phyloP scores from a whole-genome alignment of 495 filamentous ascomycete species.

The Margaritispora aquatica region DNA sequence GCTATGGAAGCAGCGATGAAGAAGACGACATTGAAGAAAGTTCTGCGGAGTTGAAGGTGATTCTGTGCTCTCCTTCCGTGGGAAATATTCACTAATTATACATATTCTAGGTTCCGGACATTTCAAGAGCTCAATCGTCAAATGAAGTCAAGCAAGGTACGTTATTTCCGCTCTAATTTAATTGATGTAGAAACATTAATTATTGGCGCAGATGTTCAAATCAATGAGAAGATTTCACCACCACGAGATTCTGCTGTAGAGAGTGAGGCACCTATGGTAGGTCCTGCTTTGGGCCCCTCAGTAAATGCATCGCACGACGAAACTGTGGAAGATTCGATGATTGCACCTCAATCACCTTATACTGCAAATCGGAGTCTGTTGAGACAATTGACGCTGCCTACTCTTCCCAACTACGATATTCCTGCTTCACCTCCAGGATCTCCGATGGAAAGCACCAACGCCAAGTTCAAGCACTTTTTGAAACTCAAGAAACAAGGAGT shows the following conservation, averaged over 20 bases:
- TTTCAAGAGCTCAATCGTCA: background rate
- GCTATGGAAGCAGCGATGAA: conserved; percentile 75
- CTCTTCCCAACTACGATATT: conserved; percentile 70
- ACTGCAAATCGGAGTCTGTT: conserved; percentile 57
- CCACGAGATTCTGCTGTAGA: background rate
- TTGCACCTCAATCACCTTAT: conserved; percentile 61
- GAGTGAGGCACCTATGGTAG: conserved; percentile 38
- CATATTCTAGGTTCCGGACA: conserved; percentile 7
- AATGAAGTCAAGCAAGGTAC: conserved; percentile 8
- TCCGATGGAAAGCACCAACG: conserved; percentile 50
- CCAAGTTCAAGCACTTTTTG: conserved; percentile 80
- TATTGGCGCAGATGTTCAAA: background rate
- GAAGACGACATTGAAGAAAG: conserved; percentile 45
- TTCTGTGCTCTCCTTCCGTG: background rate
- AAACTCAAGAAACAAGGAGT: conserved; percentile 75
- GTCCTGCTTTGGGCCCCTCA: conserved; percentile 31
- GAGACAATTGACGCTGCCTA: conserved; percentile 80
- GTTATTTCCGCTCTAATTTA: background rate
- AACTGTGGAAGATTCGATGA: conserved; percentile 14
- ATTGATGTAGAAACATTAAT: background rate
- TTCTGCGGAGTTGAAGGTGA: background rate
- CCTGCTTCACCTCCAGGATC: conserved; percentile 79
- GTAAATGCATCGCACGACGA: conserved; percentile 5
- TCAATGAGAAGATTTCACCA: background rate
- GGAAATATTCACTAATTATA: conserved; percentile 8